These are phyloP conservation scores for Tetrahymena thermophila DNA, from an alignment of 73 alveolate species.

Conservation along the genomic window DNA sequence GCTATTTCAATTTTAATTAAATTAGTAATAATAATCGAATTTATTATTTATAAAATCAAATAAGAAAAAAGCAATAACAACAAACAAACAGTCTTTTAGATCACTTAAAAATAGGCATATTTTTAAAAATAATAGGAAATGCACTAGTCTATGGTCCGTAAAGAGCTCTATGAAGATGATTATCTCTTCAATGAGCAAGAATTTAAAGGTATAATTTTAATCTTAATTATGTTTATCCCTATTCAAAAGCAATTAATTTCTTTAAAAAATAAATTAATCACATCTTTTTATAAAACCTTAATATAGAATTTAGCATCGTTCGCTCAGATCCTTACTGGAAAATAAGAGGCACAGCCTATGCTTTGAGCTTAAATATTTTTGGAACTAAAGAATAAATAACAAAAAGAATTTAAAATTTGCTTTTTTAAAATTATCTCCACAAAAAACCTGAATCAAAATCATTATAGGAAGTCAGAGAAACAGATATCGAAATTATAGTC, in stretches of 20 bases:
- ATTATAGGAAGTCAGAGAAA: neutral
- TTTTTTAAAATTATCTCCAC: neutral
- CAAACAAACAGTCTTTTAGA: neutral
- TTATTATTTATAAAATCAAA: neutral
- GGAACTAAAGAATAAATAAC: neutral
- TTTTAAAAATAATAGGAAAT: neutral
- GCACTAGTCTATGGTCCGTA: neutral
- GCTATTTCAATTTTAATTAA: neutral
- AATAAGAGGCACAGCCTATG: neutral
- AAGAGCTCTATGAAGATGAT: slow-evolving; percentile 1
- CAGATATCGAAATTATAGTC: neutral
- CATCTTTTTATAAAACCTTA: neutral
- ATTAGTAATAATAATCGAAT: neutral
- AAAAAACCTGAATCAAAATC: neutral
- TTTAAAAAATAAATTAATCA: neutral
- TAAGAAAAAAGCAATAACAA: neutral
- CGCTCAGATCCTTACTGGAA: neutral
- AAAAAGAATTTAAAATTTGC: neutral
- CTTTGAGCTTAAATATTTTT: neutral
- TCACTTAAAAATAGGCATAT: neutral
- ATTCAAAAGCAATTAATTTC: neutral
- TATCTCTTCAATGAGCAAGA: neutral
- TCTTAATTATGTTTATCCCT: neutral
- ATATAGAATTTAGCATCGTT: neutral
- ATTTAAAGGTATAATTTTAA: neutral